Evolutionary conservation across 495 filamentous ascomycete genomes (phyloP), one percentile per base, ranked within the genome.

Genomic region (Penicillium arizonense): DNA sequence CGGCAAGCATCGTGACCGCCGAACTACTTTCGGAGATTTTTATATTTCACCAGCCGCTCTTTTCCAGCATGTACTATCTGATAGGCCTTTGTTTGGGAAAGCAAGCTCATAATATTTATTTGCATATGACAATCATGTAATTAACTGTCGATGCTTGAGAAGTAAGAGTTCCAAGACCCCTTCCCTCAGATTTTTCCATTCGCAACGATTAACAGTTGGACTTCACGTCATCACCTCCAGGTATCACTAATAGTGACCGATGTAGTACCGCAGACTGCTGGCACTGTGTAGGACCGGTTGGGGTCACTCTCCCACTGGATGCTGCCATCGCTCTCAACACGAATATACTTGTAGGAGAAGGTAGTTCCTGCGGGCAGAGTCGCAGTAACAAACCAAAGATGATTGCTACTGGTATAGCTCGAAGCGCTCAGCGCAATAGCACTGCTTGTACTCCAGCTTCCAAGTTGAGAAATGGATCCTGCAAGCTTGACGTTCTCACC

Each of bases 311-410:
- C 85, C 87, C 86, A 89, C 16, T 55, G 67, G 1, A 87, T 71
- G 2, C 64, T 62, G 4, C 83, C 80, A 61, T 82, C 76, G 3
- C 68, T 62, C 42, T 74, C 69, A 32, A 84, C 71, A 7, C 78
- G 77, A 51, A 90, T 81, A 57, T 81, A 91, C 70, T 90, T 90
- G 61, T 89, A 90, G 64, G 84, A 54, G 26, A 90, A 73, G 6
- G 54, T 59, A 38, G 70, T 67, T 1, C 85, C 84, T 0, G 77
- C 76, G 0, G 76, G 63, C 3, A 89, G 55, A 3, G 60, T 65
- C 4, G 86, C 55, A 0, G 78, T 79, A 1, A 64, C 77, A 39
- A 50, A 76, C 86, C 86, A 89, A 9, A 85, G 49, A 2, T 80
- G 80, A 56, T 87, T 75, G 49, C 57, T 75, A 8, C 51, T 52